Percentiles rank a stretch among this genome's conserved stretches.
Conservation (phyloP, 768 basidiomycete species). For the Amanita fuliginea region DNA sequence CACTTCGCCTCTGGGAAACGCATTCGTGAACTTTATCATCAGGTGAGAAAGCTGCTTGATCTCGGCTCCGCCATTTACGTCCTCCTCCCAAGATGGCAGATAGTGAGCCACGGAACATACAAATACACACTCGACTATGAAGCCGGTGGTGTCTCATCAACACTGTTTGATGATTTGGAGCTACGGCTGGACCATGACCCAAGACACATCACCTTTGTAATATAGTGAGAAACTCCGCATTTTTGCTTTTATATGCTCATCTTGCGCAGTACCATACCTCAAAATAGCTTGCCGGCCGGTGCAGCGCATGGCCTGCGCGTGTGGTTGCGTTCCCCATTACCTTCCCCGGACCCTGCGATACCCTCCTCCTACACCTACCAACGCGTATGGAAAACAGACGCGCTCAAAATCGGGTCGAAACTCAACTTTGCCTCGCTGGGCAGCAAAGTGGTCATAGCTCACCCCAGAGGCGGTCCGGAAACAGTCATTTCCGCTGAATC, state of each 20-base stretch:
- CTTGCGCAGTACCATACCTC: slow-evolving; percentile 37
- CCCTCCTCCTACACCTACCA: slow-evolving; percentile 44
- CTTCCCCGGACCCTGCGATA: slow-evolving; percentile 17
- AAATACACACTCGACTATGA: slow-evolving; percentile 55
- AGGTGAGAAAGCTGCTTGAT: slow-evolving; percentile 23
- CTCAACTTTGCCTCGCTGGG: slow-evolving; percentile 45
- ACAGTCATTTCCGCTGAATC: slow-evolving; percentile 16
- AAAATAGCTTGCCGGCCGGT: slow-evolving; percentile 39
- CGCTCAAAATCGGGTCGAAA: slow-evolving; percentile 46
- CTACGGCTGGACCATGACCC: slow-evolving; percentile 47
- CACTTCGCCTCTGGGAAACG: slow-evolving; percentile 43
- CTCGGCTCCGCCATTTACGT: background rate
- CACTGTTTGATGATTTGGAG: slow-evolving; percentile 41
- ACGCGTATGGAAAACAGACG: slow-evolving; percentile 54
- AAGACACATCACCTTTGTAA: slow-evolving; percentile 39
- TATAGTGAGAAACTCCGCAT: slow-evolving; percentile 36
- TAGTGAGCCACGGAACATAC: slow-evolving; percentile 31
- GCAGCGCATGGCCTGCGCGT: slow-evolving; percentile 54
- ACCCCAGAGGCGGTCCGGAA: slow-evolving; percentile 26
- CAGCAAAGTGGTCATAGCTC: slow-evolving; percentile 39
- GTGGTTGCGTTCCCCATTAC: slow-evolving; percentile 44
- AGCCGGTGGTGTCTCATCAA: slow-evolving; percentile 46
- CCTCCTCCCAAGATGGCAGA: slow-evolving; percentile 33
- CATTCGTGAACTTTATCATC: slow-evolving; percentile 43
- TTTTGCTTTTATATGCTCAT: background rate